A percentile compares a stretch with the other conserved stretches of the same genome.
Conservation (phyloP, 495 filamentous ascomycete genomes). For the Saxispiralis lemnorum region DNA sequence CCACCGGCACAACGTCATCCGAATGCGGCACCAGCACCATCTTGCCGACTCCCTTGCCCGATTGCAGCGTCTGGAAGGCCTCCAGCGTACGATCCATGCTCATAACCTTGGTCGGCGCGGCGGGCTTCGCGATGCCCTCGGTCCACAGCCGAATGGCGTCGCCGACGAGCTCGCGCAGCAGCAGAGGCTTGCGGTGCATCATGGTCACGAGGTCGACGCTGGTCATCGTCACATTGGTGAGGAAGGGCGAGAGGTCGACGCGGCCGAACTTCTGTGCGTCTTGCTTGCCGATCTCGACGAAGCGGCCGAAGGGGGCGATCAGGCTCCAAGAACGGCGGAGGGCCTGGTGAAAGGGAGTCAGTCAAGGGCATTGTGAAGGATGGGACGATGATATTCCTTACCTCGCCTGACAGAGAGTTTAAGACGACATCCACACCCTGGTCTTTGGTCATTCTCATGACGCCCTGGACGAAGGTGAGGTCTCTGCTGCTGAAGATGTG, state of each 20-base stretch:
- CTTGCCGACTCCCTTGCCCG: constrained; percentile 39
- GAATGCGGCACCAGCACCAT: constrained; percentile 30
- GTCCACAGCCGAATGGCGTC: constrained; percentile 4
- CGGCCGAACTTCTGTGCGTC: constrained; percentile 10
- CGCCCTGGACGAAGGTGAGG: neutral
- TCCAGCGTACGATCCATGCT: constrained; percentile 27
- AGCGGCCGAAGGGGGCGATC: constrained; percentile 25
- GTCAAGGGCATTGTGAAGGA: too few relatives aligned
- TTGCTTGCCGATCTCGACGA: constrained; percentile 29
- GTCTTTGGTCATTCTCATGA: constrained; percentile 2
- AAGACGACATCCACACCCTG: constrained; percentile 15
- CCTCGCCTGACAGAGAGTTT: constrained; percentile 10
- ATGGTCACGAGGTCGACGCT: constrained; percentile 22
- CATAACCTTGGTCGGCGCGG: constrained; percentile 25
- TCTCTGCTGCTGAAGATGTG: constrained; percentile 24
- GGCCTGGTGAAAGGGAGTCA: neutral
- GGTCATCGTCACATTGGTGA: constrained; percentile 18
- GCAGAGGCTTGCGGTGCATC: constrained; percentile 8
- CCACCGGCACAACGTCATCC: constrained; percentile 8
- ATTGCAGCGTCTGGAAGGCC: constrained; percentile 41
- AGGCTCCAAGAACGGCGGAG: constrained; percentile 7
- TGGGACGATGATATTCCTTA: neutral
- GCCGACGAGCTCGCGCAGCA: constrained; percentile 7
- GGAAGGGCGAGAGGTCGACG: constrained; percentile 10
- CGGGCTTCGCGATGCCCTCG: neutral